Evolutionary conservation across 805 yeast genomes (phyloP).

Genomic region (Lachancea quebecensis): DNA sequence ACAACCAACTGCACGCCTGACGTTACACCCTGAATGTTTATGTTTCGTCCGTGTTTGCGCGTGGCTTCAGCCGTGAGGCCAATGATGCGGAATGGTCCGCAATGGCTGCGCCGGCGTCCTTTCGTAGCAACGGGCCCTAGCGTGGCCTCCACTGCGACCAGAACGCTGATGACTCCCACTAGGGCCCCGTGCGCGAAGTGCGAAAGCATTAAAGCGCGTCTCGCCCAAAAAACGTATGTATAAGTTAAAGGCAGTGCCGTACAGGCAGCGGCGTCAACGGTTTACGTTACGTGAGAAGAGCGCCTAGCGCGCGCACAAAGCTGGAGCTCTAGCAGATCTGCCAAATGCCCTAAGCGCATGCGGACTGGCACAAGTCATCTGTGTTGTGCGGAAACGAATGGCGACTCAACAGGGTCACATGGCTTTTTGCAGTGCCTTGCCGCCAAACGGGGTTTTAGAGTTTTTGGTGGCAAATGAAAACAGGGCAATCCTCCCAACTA

Average conservation of each 20-base stretch:
- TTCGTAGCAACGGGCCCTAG: not conserved
- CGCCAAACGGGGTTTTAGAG: not conserved
- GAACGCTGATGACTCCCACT: conserved; percentile 3
- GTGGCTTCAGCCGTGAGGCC: too few relatives aligned
- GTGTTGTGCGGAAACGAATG: not conserved
- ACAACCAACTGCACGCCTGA: too few relatives aligned
- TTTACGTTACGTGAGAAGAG: too few relatives aligned
- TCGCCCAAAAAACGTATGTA: conserved; percentile 5
- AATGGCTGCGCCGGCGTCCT: not conserved
- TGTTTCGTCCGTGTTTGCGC: too few relatives aligned
- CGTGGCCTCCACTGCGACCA: not conserved
- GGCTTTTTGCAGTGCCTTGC: not conserved
- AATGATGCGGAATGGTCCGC: not conserved
- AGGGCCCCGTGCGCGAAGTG: conserved; percentile 6
- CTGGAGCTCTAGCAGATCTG: too few relatives aligned
- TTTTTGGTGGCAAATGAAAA: not conserved
- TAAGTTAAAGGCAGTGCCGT: not conserved
- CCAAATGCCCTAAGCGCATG: too few relatives aligned
- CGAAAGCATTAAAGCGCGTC: conserved; percentile 3
- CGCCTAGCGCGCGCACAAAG: too few relatives aligned
- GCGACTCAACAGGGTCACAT: not conserved
- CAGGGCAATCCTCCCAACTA: not conserved
- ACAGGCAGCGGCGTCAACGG: too few relatives aligned
- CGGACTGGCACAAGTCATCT: too few relatives aligned
- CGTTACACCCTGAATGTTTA: too few relatives aligned